phyloP scores from a whole-genome alignment of 352 stramenopile genomes.

The Pythium dissimile region DNA sequence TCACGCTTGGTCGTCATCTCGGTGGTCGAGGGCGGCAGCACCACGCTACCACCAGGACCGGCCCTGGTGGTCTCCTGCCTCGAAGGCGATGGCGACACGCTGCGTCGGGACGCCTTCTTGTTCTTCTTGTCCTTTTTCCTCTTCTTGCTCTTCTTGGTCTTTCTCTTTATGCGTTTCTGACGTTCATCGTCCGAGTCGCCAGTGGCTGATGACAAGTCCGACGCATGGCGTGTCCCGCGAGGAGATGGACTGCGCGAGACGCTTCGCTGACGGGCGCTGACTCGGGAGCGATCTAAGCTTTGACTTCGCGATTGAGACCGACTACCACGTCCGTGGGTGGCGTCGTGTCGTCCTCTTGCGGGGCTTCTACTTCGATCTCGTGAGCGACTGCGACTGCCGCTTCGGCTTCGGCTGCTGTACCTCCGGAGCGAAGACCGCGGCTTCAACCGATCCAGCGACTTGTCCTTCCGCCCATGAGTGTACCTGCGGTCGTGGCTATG shows the following conservation, averaged over 20 bases:
- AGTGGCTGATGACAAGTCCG: too few relatives aligned
- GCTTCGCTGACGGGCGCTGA: background rate
- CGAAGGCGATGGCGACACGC: too few relatives aligned
- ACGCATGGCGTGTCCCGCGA: too few relatives aligned
- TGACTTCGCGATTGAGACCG: constrained; percentile 8
- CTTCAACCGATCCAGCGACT: too few relatives aligned
- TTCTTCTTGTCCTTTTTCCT: constrained; percentile 12
- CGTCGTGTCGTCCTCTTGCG: background rate
- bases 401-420: background rate
- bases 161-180: constrained; percentile 13
- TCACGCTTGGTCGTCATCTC: background rate
- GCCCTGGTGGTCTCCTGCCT: too few relatives aligned
- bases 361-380: background rate
- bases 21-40: background rate
- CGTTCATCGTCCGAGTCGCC: background rate
- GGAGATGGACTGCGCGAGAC: constrained; percentile 11
- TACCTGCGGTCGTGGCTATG: constrained; percentile 4
- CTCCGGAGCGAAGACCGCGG: background rate
- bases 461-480: background rate
- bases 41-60: too few relatives aligned
- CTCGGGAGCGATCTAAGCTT: constrained; percentile 6
- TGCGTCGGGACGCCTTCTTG: constrained; percentile 1
- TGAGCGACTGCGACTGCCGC: background rate
- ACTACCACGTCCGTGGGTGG: background rate
- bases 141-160: constrained; percentile 22